Base-by-base conservation (phyloP, 2,329 filamentous ascomycete species). In the Talaromyces sp. region DNA sequence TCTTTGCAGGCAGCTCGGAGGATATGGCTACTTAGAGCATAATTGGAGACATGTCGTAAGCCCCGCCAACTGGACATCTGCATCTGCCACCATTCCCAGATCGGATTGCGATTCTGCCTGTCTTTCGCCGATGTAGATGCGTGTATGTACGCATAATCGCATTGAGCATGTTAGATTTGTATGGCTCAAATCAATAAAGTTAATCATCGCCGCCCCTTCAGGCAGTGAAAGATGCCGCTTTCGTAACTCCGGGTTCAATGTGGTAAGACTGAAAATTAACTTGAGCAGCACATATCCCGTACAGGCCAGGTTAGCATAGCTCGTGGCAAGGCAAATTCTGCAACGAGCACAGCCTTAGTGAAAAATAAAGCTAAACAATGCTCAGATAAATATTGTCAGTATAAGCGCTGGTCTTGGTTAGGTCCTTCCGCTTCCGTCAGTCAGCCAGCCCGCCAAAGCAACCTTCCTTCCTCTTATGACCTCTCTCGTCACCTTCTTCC, bases 341-440 rank as follows among this genome's bases (percentile, higher is more conserved):
- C 51, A 19, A 19, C 51, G 13, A 54, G 29, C 51, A 54, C 51
- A 54, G 51, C 51, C 53, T 34, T 22, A 29, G 13, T 34, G 13
- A n/a, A 34, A 25, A n/a, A 19, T 19, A 54, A 54, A 31, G 29
- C 19, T 56, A 15, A 17, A 8, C n/a, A 27, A 49, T 27, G 10
- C 5, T 43, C 17, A 40, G 36, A 6, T 43, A 15, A 49, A 27
- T 27, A 27, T 27, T 17, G 22, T 19, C 5, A 45, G 11, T 15
- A 25, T n/a, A 31, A 31, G 49, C 13, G 25, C 27, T 53, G 8
- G 8, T 13, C 19, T 3, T 22, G 11, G n/a, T 43, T 27, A 31
- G 25, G 56, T 40, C 36, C 36, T 59, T 59, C 56, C 56, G 56
- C 38, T 45, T 59, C 38, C 56, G 56, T 59, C 56, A 58, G 31